Evolutionary conservation across 2,329 filamentous ascomycete species (phyloP).

Genomic region (Trichoderma atroviride): DNA sequence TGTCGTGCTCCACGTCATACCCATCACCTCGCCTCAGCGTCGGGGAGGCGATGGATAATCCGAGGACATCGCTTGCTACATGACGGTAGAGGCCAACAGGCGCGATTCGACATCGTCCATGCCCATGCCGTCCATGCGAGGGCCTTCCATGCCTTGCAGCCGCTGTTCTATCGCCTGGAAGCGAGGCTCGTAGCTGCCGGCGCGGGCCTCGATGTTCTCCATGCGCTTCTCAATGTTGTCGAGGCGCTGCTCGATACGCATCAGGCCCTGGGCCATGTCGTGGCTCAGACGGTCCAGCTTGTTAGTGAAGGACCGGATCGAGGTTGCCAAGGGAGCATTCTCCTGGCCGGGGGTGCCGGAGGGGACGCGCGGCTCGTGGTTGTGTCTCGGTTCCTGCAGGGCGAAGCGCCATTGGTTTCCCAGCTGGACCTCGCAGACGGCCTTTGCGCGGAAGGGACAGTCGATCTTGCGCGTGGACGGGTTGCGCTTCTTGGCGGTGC

Average conservation of each 20-base stretch:
- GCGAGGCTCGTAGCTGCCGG: conserved; percentile 47
- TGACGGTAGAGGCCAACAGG: conserved; percentile 48
- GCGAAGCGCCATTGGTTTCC: conserved; percentile 67
- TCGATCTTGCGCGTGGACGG: conserved; percentile 66
- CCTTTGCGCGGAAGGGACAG: conserved; percentile 65
- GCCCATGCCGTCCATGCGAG: conserved; percentile 47
- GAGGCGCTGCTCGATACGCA: conserved; percentile 53
- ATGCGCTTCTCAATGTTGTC: conserved; percentile 59
- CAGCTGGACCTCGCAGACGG: conserved; percentile 64
- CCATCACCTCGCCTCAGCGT: not conserved
- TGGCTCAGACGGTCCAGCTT: conserved; percentile 62
- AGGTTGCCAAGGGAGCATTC: conserved; percentile 60
- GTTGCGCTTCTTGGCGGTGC: conserved; percentile 66
- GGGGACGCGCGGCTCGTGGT: conserved; percentile 61
- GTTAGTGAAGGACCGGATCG: conserved; percentile 59
- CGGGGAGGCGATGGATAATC: not conserved
- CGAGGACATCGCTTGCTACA: conserved; percentile 37
- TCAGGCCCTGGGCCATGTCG: conserved; percentile 57
- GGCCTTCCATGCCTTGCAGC: conserved; percentile 47
- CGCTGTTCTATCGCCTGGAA: conserved; percentile 50
- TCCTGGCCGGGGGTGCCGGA: conserved; percentile 59
- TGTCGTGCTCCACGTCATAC: not conserved
- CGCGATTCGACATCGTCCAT: conserved; percentile 52
- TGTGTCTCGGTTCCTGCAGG: conserved; percentile 62
- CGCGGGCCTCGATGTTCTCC: conserved; percentile 54